Evolutionary conservation across 208 protist genomes (phyloP).

Genomic region (Entamoeba invadens): DNA sequence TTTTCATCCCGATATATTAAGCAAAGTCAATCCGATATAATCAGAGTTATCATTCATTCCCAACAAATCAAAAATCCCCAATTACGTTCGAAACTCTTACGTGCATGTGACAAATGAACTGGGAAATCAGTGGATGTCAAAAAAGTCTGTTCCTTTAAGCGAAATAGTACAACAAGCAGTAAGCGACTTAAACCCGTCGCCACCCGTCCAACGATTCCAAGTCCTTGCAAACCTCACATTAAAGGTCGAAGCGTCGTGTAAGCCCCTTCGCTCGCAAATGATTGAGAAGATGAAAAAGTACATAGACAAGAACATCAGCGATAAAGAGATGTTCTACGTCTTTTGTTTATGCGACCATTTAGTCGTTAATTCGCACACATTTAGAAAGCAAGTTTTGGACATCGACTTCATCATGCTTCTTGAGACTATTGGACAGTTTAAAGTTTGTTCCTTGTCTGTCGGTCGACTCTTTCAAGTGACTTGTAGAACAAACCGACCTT

Average conservation of each 20-base stretch:
- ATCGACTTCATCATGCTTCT: neutral
- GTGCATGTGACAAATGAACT: too few species aligned
- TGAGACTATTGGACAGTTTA: neutral
- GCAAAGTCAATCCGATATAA: too few species aligned
- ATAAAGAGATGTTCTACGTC: neutral
- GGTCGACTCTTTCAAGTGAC: neutral
- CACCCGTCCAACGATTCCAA: neutral
- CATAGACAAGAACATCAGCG: neutral
- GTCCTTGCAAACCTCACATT: neutral
- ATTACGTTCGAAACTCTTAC: too few species aligned
- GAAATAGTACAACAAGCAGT: neutral
- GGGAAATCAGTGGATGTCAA: neutral
- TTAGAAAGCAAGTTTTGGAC: neutral
- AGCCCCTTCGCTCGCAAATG: neutral
- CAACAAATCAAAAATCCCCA: too few species aligned
- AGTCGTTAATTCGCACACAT: neutral
- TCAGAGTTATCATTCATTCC: too few species aligned
- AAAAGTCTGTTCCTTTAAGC: neutral
- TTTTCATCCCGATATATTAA: too few species aligned
- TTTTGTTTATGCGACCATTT: neutral
- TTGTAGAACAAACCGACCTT: neutral
- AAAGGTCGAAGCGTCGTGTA: neutral
- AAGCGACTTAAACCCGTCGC: neutral
- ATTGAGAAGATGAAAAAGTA: neutral
- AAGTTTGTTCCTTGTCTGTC: neutral